Evolutionary conservation across 768 basidiomycete species (phyloP).

Genomic region (Pisolithus albus): DNA sequence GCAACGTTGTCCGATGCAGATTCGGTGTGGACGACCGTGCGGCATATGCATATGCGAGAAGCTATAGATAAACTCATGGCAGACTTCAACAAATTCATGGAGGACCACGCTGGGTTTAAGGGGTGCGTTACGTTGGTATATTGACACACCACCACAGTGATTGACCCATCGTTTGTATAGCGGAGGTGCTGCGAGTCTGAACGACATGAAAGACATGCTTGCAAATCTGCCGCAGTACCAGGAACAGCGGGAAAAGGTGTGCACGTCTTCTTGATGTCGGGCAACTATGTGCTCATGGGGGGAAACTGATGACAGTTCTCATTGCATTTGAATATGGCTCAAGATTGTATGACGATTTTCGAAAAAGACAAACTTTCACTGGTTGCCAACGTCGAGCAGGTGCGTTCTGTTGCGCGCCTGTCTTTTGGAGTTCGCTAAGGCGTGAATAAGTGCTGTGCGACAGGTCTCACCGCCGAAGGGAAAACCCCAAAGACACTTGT

Average conservation of each 20-base stretch:
- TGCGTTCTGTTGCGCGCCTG: conserved; percentile 11
- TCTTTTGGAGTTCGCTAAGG: not conserved
- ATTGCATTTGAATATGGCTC: conserved; percentile 93
- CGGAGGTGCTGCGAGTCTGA: conserved; percentile 78
- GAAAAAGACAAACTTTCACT: conserved; percentile 79
- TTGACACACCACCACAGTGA: conserved; percentile 1
- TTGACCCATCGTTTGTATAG: conserved; percentile 27
- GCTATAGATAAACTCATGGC: conserved; percentile 95
- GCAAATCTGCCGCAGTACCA: conserved; percentile 92
- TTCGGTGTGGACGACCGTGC: conserved; percentile 83
- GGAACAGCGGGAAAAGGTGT: conserved; percentile 89
- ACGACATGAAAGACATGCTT: conserved; percentile 99
- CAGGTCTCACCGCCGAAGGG: conserved; percentile 84
- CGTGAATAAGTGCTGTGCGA: conserved; percentile 73
- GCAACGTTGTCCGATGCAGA: conserved; percentile 84
- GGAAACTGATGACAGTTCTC: conserved; percentile 61
- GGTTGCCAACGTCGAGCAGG: conserved; percentile 90
- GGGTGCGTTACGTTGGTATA: conserved; percentile 46
- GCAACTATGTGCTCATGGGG: not conserved
- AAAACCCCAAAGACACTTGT: conserved; percentile 92
- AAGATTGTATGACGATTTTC: conserved; percentile 93
- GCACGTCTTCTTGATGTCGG: conserved; percentile 3
- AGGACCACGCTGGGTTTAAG: conserved; percentile 91
- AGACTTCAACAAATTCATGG: conserved; percentile 91
- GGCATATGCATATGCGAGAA: conserved; percentile 99